Base-by-base conservation (phyloP, 768 basidiomycete genomes). In the Sporobolomyces phaffii region DNA sequence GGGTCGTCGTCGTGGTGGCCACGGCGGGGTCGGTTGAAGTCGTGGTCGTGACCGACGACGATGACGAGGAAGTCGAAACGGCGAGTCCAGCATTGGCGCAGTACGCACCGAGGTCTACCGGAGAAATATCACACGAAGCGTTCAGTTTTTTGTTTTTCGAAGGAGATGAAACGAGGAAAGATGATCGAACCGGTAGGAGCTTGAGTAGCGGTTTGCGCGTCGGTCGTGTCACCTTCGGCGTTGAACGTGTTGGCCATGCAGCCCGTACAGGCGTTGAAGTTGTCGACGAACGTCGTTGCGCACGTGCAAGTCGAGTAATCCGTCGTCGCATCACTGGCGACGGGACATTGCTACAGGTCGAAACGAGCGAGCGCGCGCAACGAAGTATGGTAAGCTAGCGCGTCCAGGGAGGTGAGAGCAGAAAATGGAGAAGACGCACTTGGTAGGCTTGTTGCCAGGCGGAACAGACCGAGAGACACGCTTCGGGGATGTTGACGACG, bases 161-260 rank as follows among this genome's bases (percentile, higher is more conserved):
- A 33, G 3, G 45, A 17, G 38, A 24, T 1, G 26, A 22, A n/a
- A 13, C 11, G 24, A 15, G 17, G n/a, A n/a, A n/a, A n/a, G n/a
- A n/a, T n/a, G n/a, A n/a, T n/a, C 63, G 53, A 26, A 67, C 65
- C 60, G 1, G 24, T 22, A 18, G 47, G 47, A 9, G 65, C 60
- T 9, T 24, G 31, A 8, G 24, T 28, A 3, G 52, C 65, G 29
- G 31, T 48, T 20, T 11, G 34, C 13, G 59, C 65, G 29, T 60
- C 34, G 17, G 36, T 22, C 22, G 43, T 45, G 31, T 60, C 65
- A 13, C 47, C 63, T 14, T 31, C 17, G n/a, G 52, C 60, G 24
- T 54, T 54, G 51, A 67, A 33, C n/a, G 33, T 17, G 59, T 50
- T 53, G 14, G 51, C 43, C 51, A 62, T 52, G 58, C 67, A 68